phyloP scores from a whole-genome alignment of 2,329 filamentous ascomycete genomes.

The Verticillium isaacii region DNA sequence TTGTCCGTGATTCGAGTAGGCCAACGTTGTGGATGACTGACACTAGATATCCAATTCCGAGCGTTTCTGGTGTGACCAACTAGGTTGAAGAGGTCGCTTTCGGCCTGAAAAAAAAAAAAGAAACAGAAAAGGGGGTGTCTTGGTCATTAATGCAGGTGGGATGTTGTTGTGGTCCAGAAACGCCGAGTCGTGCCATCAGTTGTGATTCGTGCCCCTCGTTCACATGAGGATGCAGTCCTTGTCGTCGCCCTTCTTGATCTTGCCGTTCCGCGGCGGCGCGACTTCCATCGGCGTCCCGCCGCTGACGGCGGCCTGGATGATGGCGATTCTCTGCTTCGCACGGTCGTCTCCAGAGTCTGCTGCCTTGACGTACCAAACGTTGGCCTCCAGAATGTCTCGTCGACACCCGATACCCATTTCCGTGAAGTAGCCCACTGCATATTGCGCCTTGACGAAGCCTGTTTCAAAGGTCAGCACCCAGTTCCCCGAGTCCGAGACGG shows the following conservation, averaged over 20 bases:
- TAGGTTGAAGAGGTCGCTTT: neutral
- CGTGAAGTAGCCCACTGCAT: slow-evolving; percentile 93
- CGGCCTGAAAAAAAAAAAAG: neutral
- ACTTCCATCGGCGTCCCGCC: slow-evolving; percentile 54
- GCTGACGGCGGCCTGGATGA: slow-evolving; percentile 78
- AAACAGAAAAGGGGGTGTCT: neutral
- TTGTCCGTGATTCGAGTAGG: neutral
- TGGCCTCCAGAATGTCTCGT: slow-evolving; percentile 90
- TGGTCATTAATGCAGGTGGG: slow-evolving; percentile 11
- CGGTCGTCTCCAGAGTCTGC: slow-evolving; percentile 88
- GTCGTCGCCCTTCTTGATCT: slow-evolving; percentile 48
- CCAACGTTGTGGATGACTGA: neutral
- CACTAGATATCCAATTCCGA: neutral
- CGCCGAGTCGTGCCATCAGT: slow-evolving; percentile 2
- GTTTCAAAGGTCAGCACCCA: slow-evolving; percentile 10
- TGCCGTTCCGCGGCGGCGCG: slow-evolving; percentile 44
- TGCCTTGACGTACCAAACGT: slow-evolving; percentile 96
- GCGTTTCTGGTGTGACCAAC: neutral
- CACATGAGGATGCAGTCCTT: slow-evolving; percentile 58
- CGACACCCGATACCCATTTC: slow-evolving; percentile 98
- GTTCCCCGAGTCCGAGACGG: neutral
- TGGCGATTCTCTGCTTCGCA: slow-evolving; percentile 78
- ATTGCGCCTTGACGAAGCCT: slow-evolving; percentile 76
- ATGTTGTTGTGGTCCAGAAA: slow-evolving; percentile 5
- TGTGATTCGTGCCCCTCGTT: slow-evolving; percentile 12